Evolutionary conservation across 2,329 filamentous ascomycete genomes (phyloP), one percentile per base, ranked within the genome.

Genomic region (Penicillium thymicola): DNA sequence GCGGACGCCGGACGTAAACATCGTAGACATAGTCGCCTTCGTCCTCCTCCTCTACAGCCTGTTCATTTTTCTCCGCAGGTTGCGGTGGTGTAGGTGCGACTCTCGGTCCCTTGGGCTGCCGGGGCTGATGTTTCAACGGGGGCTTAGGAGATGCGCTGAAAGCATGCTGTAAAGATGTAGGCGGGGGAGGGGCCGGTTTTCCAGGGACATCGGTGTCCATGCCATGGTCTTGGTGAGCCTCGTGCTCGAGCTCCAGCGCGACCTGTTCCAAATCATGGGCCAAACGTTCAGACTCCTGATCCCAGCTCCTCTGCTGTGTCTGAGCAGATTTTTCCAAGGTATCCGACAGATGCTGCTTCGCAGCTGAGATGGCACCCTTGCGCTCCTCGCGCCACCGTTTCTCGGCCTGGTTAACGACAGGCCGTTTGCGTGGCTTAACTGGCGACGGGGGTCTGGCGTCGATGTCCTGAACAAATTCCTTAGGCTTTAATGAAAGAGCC

Each of bases 21-120:
- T 86, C 84, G 68, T 85, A 85, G 55, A 86, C 82, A 66, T 83
- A 86, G 43, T 83, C 81, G 23, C 68, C 73, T n/a, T 79, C 79
- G 21, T 76, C 75, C 21, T 78, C 76, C 10, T 78, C 75, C 23
- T 64, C 57, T 34, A 62, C 40, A 36, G 38, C 40, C 50, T 56
- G 56, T 23, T 34, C 57, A 25, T 43, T 27, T 13, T 45, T 28
- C 10, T 36, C 53, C 27, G 16, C 32, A 13, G 53, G 8, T 21
- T 50, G 45, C 18, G 28, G 54, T 51, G 34, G 49, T 18, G 60
- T 36, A 44, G 45, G 43, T 10, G 57, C 45, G 13, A 50, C 50
- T 44, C 66, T 64, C 30, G 63, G 66, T 51, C 68, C 65, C 45
- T 68, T 73, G 3, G 73, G 73, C 21, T 66, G 59, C 10, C 69